phyloP scores from a whole-genome alignment of 768 basidiomycete species.

The Lanmaoa pseudosensibilis region DNA sequence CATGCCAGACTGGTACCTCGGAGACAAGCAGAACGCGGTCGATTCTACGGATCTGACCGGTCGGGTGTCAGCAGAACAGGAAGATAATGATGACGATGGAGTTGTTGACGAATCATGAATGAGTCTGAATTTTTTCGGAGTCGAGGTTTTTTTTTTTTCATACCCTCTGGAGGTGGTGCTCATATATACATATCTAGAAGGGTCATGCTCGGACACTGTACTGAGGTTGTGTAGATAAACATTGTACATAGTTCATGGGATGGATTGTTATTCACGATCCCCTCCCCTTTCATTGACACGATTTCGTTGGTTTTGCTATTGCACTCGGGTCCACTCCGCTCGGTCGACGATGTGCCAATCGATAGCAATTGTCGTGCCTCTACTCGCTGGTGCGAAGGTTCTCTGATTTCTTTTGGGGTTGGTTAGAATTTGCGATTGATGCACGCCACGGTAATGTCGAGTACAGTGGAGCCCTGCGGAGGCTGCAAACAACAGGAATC shows the following conservation, averaged over 20 bases:
- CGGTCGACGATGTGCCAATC: too few relatives aligned
- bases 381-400: too few relatives aligned
- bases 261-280: too few relatives aligned
- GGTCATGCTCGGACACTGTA: not conserved
- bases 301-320: not conserved
- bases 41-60: conserved; percentile 38
- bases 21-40: conserved; percentile 69
- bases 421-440: too few relatives aligned
- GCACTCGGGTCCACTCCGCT: not conserved
- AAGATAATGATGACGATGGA: not conserved
- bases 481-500: too few relatives aligned
- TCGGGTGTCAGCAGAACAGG: not conserved
- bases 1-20: conserved; percentile 68
- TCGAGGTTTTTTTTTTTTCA: not conserved
- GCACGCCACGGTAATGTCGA: too few relatives aligned
- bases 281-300: not conserved
- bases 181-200: not conserved
- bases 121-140: not conserved
- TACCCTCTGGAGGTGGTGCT: not conserved
- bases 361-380: too few relatives aligned
- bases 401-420: too few relatives aligned
- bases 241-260: not conserved
- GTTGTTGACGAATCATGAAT: not conserved
- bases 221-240: not conserved
- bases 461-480: too few relatives aligned